Evolutionary conservation across 306 rosid genomes (phyloP).

Genomic region (Sicyos baderoa): DNA sequence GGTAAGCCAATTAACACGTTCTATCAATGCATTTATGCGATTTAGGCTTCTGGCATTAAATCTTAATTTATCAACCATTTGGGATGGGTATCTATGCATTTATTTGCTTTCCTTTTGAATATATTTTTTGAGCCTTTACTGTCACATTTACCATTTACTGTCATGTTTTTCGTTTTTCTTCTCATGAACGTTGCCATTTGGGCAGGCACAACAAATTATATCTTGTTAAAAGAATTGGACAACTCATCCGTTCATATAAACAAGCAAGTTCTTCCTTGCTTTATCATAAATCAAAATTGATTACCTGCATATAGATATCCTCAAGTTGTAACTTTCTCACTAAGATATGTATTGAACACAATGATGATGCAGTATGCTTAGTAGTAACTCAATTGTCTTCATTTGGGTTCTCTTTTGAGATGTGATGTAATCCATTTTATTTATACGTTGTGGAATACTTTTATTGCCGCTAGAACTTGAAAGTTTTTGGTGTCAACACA

Average conservation of each 20-base stretch:
- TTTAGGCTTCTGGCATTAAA: not conserved
- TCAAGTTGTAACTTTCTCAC: not conserved
- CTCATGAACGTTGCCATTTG: not conserved
- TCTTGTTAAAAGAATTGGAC: slow-evolving; percentile 1
- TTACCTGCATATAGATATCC: not conserved
- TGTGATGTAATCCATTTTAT: not conserved
- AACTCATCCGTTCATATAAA: not conserved
- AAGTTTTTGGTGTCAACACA: slow-evolving; percentile 28
- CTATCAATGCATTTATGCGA: not conserved
- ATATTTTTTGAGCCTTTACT: not conserved
- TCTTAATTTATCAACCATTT: not conserved
- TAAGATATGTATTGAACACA: not conserved
- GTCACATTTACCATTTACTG: not conserved
- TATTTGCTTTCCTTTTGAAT: not conserved
- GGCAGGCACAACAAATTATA: not conserved
- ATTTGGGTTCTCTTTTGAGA: not conserved
- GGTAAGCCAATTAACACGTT: slow-evolving; percentile 43
- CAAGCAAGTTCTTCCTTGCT: not conserved
- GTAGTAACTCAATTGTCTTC: not conserved
- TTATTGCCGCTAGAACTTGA: not conserved
- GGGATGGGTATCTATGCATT: slow-evolving; percentile 4
- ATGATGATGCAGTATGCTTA: not conserved
- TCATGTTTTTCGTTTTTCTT: not conserved
- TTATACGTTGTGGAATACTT: not conserved
- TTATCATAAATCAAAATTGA: not conserved